Evolutionary conservation across 2,329 filamentous ascomycete genomes (phyloP), one percentile per base, ranked within the genome.

Genomic region (Phyllachora maydis): DNA sequence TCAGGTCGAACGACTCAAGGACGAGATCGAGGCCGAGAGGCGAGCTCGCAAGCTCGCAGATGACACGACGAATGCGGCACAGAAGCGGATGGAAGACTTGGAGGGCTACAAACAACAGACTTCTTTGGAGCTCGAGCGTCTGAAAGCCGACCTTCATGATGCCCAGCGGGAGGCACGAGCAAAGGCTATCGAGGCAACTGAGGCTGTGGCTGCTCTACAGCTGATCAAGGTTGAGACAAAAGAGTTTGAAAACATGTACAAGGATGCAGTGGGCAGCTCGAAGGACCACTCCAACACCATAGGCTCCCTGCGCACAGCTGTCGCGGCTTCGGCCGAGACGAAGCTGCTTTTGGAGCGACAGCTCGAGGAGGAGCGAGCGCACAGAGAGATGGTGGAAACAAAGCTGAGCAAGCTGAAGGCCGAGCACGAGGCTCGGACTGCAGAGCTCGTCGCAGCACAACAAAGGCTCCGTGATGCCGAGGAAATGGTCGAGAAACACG

Each of bases 201-300:
- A 93, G 43, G 73, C 83, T 2, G 58, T 76, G 26, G 67, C 81
- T 1, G 59, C 74, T 18, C 54, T 77, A 19, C 70, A 79, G 35
- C 52, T 92, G 28, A 52, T 92, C n/a, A 61, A 62, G 26, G 63
- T 90, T n/a, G 85, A 95, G 42, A 91, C 88, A 45, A 65, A 73
- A 3, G 79, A 90, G 32, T 46, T 92, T 9, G 59, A 64, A 25
- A 53, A 54, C 16, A 76, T 71, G 40, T 67, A 79, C 26, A 59
- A 75, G 11, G 72, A 76, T 17, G 63, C 64, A 4, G 46, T 70
- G 1, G 59, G 61, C n/a, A 69, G 64, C 25, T 63, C 73, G 1
- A 68, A 69, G 39, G 76, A 73, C 25, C 71, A 82, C 36, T 58
- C 59, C 8, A 57, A 66, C 10, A 72, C 79, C 4, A 67, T 98